Percentiles rank a stretch among this genome's conserved stretches.
phyloP scores from a whole-genome alignment of 257 asterid genomes.

The Solanum tarijense region DNA sequence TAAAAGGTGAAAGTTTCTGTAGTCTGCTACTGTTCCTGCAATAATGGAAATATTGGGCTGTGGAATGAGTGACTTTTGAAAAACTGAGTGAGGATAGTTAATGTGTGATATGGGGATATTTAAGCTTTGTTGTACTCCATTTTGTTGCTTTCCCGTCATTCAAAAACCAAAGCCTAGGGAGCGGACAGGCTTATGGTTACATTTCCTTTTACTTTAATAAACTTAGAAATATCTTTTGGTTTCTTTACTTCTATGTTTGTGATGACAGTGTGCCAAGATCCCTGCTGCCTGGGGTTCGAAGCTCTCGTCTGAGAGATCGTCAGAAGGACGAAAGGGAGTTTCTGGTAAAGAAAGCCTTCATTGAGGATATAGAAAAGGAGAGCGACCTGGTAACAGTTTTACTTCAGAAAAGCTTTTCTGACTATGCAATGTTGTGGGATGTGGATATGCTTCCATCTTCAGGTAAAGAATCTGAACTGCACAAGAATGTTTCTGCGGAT shows the following conservation, averaged over 20 bases:
- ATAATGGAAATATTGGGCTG: not conserved
- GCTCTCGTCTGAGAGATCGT: conserved; percentile 84
- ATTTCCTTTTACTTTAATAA: not conserved
- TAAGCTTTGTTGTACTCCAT: not conserved
- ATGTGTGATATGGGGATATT: not conserved
- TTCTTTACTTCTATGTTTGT: not conserved
- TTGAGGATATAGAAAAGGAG: conserved; percentile 75
- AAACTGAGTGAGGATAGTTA: not conserved
- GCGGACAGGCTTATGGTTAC: not conserved
- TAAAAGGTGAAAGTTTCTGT: not conserved
- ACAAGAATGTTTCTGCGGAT: conserved; percentile 24
- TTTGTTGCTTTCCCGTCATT: not conserved
- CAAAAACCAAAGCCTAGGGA: not conserved
- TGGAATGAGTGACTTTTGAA: not conserved
- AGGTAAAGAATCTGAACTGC: conserved; percentile 39
- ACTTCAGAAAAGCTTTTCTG: conserved; percentile 46
- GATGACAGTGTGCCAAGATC: conserved; percentile 89
- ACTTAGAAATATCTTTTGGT: not conserved
- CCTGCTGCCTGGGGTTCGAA: conserved; percentile 79
- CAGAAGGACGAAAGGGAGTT: conserved; percentile 86
- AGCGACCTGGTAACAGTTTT: conserved; percentile 46
- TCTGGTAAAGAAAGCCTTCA: conserved; percentile 75
- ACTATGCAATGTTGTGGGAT: conserved; percentile 66
- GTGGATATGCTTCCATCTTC: conserved; percentile 61
- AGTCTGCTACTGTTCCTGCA: not conserved